Evolutionary conservation across 2,329 filamentous ascomycete genomes (phyloP).

Genomic region (Clonostachys chloroleuca): DNA sequence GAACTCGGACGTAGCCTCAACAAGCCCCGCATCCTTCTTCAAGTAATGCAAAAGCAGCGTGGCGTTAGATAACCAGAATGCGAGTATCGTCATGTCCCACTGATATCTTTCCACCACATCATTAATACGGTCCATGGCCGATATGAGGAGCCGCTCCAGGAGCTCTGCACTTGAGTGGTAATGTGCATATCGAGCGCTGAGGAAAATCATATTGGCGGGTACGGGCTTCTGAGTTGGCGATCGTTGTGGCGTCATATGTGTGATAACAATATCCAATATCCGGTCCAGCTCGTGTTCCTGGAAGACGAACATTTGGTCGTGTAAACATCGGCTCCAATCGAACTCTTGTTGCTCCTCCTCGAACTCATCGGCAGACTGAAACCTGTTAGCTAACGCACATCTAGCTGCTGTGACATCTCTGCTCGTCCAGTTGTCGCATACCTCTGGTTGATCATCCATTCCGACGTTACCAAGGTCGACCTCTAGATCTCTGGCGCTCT

Average conservation of each 20-base stretch:
- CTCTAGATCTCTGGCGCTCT: conserved; percentile 93
- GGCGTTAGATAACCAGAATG: conserved; percentile 98
- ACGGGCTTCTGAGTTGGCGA: conserved; percentile 97
- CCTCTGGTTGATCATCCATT: conserved; percentile 92
- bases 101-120: conserved; percentile 92
- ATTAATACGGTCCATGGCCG: conserved; percentile 94
- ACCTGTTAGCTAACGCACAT: conserved; percentile 13
- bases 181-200: conserved; percentile 92
- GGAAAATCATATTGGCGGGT: conserved; percentile 93
- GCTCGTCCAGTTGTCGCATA: conserved; percentile 21
- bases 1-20: conserved; percentile 79
- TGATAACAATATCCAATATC: conserved; percentile 94
- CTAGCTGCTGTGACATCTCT: conserved; percentile 1
- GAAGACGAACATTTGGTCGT: conserved; percentile 99
- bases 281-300: conserved; percentile 89
- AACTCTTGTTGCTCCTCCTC: conserved; percentile 92
- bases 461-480: conserved; percentile 94
- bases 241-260: conserved; percentile 94
- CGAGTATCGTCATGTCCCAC: conserved; percentile 99
- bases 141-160: conserved; percentile 72
- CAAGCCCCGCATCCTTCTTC: conserved; percentile 84
- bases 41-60: conserved; percentile 94
- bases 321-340: conserved; percentile 88
- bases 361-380: conserved; percentile 67
- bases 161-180: conserved; percentile 90